Evolutionary conservation across 257 asterid genomes (phyloP).

Genomic region (Asclepias syriaca): DNA sequence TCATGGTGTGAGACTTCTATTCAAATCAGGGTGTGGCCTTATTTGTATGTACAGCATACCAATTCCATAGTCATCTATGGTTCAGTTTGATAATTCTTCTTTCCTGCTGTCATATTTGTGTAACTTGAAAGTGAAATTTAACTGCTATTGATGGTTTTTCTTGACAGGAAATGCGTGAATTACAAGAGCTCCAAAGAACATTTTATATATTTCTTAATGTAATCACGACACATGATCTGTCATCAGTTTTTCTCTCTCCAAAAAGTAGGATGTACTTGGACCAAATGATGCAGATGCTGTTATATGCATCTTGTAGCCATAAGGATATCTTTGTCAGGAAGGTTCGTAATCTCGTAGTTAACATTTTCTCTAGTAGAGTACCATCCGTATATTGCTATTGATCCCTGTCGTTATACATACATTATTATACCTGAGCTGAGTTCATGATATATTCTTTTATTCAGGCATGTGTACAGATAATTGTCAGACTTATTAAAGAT

Average conservation of each 20-base stretch:
- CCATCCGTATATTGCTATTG: neutral
- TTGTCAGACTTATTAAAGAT: slow-evolving; percentile 81
- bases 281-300: slow-evolving; percentile 74
- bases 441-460: slow-evolving; percentile 10
- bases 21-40: neutral
- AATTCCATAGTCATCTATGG: neutral
- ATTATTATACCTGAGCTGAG: slow-evolving; percentile 6
- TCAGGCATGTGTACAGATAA: slow-evolving; percentile 89
- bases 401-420: neutral
- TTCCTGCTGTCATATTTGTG: neutral
- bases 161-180: slow-evolving; percentile 84
- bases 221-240: slow-evolving; percentile 71
- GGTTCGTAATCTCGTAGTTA: slow-evolving; percentile 32
- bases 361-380: neutral
- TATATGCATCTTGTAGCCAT: slow-evolving; percentile 64
- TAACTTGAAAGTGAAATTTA: neutral
- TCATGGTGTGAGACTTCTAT: neutral
- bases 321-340: slow-evolving; percentile 70
- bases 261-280: slow-evolving; percentile 58
- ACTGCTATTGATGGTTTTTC: slow-evolving; percentile 8
- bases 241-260: slow-evolving; percentile 61
- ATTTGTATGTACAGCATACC: neutral
- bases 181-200: slow-evolving; percentile 79
- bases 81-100: neutral
- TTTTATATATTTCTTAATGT: slow-evolving; percentile 75